Percentiles rank a stretch among this genome's conserved stretches.
Evolutionary conservation across 495 filamentous ascomycete genomes (phyloP).

Genomic region (Hypoxylon intermedium): DNA sequence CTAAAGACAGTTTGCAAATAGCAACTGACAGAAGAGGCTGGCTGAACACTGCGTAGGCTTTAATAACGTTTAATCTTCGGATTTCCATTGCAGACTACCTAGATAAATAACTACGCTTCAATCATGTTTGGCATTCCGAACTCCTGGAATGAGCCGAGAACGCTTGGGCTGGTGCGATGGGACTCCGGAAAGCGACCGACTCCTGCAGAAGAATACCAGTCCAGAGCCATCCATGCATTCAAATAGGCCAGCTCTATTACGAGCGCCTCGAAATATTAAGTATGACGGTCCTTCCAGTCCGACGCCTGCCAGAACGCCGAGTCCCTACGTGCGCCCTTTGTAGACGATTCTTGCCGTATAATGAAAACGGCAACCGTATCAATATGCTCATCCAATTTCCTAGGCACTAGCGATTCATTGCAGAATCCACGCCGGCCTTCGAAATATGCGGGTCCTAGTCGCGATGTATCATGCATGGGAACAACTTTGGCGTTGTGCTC

Average conservation of each 20-base stretch:
- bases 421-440: not conserved
- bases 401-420: constrained; percentile 1
- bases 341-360: constrained; percentile 8
- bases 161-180: constrained; percentile 18
- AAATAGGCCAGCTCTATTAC: not conserved
- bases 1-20: not conserved
- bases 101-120: constrained; percentile 5
- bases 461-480: constrained; percentile 11
- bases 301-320: constrained; percentile 27
- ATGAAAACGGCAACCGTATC: constrained; percentile 2
- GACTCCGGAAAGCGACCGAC: constrained; percentile 8
- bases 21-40: not conserved
- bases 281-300: constrained; percentile 19
- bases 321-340: constrained; percentile 17
- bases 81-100: not conserved
- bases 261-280: constrained; percentile 4
- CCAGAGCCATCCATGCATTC: constrained; percentile 2
- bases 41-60: not conserved
- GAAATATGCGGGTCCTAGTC: constrained; percentile 1
- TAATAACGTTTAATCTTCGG: constrained; percentile 9
- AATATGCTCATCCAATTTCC: constrained; percentile 1
- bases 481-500: too few relatives aligned
- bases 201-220: constrained; percentile 6
- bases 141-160: constrained; percentile 22
- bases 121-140: constrained; percentile 17